These are phyloP conservation scores for Pisolithus tinctorius DNA, from an alignment of 768 basidiomycete genomes.

Conservation along the genomic window DNA sequence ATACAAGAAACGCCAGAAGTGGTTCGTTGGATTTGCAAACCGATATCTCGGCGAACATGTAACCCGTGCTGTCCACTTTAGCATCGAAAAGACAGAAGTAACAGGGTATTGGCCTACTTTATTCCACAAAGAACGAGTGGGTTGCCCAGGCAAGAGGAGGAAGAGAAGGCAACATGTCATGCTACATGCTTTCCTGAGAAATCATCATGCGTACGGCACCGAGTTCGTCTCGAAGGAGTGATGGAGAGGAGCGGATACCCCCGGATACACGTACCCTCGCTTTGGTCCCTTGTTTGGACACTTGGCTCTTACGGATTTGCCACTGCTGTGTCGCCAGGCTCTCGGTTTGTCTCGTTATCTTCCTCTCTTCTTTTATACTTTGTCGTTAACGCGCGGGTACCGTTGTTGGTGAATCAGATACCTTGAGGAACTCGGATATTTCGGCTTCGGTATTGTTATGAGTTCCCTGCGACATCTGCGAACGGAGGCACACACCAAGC, in stretches of 20 bases:
- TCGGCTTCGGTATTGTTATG: too few relatives aligned
- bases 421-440: too few relatives aligned
- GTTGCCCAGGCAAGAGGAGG: too few relatives aligned
- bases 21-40: slow-evolving; percentile 73
- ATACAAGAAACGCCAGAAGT: slow-evolving; percentile 74
- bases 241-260: slow-evolving; percentile 45
- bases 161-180: background rate
- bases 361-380: too few relatives aligned
- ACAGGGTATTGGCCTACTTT: slow-evolving; percentile 42
- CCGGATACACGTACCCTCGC: slow-evolving; percentile 44
- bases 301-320: background rate
- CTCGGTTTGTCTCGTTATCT: too few relatives aligned
- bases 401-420: too few relatives aligned
- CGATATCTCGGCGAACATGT: slow-evolving; percentile 64
- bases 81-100: background rate
- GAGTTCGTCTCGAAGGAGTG: slow-evolving; percentile 46
- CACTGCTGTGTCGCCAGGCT: too few relatives aligned
- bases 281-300: slow-evolving; percentile 25
- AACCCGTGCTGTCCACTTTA: slow-evolving; percentile 48
- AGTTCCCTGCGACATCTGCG: too few relatives aligned
- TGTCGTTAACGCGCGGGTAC: too few relatives aligned
- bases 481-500: too few relatives aligned
- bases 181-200: slow-evolving; percentile 3
- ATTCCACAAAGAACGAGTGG: slow-evolving; percentile 82
- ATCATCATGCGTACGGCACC: slow-evolving; percentile 37